Base-by-base conservation (phyloP, 352 stramenopile genomes). In the Pythium vanterpoolii region DNA sequence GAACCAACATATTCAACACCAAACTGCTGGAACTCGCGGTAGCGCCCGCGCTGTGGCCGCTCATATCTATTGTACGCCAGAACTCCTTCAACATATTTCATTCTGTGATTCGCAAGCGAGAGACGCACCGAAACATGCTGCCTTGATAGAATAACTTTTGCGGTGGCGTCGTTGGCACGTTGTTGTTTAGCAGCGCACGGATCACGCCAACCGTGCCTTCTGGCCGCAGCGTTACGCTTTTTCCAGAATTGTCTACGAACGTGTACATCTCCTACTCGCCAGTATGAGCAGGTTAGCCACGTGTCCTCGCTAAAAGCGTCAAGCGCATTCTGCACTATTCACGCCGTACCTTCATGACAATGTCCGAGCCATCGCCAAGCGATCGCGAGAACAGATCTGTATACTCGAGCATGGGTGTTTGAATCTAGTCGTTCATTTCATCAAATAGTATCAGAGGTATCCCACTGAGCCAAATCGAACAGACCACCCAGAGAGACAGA, bases 1-100 rank as follows among this genome's bases (percentile, higher is more conserved):
- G 83, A 95, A 3, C 85, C 85, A 13, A 95, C 74, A 60, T 87
- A 94, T 70, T 96, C 87, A 47, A 93, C 77, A 18, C 86, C 87
- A 68, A 96, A 96, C 45, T 96, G 87, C 63, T 94, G 83, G 52
- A 96, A 96, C 53, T 96, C 87, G 14, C 87, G 77, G 55, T 94
- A 96, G 7, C 87, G 85, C 5, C 87, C 87, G 16, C 84, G 79
- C 54, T 96, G 87, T 31, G 87, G 87, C 48, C 87, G 85, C 56
- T 96, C 87, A 60, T 96, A 96, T 7, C 86, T 96, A 36, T 18
- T 24, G 7, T 7, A 27, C 24, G n/a, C 28, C 19, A 10, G 14
- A 4, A 13, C 4, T 18, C 5, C 9, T 27, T 31, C 9, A 21
- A 21, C 14, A 42, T 5, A 3, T 21, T 5, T 3, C 9, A 16